Evolutionary conservation across 805 yeast species (phyloP).

Genomic region (Wickerhamiella kurtzmanii): DNA sequence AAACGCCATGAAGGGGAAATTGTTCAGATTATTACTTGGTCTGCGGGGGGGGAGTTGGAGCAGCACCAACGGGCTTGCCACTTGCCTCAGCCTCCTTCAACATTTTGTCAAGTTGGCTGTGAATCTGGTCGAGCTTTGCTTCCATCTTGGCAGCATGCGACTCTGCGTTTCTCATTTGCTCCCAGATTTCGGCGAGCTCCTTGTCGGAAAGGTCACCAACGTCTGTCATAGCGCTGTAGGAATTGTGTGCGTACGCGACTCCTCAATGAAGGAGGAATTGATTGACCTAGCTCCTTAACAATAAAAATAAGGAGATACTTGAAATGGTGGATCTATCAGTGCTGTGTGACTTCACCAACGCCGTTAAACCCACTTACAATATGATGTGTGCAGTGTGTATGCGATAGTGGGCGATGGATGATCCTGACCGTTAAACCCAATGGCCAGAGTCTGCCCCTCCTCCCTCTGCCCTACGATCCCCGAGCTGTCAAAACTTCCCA

Average conservation of each 20-base stretch:
- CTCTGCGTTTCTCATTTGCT: constrained; percentile 17
- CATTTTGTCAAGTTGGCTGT: constrained; percentile 15
- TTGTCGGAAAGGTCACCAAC: constrained; percentile 15
- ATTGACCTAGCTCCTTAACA: too few relatives aligned
- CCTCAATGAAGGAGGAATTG: too few relatives aligned
- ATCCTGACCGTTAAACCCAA: too few relatives aligned
- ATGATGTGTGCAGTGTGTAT: constrained; percentile 5
- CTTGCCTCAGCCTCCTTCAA: constrained; percentile 3
- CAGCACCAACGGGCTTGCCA: not conserved
- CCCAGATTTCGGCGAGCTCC: constrained; percentile 19
- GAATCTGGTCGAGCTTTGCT: constrained; percentile 13
- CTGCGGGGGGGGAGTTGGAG: not conserved
- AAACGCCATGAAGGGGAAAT: too few relatives aligned
- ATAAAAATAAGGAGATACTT: too few relatives aligned
- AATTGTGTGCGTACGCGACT: too few relatives aligned
- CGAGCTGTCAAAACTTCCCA: too few relatives aligned
- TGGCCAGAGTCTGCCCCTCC: too few relatives aligned
- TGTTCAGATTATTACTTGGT: too few relatives aligned
- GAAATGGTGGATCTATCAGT: too few relatives aligned
- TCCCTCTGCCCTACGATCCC: too few relatives aligned
- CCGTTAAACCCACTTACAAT: not conserved
- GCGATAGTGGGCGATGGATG: not conserved
- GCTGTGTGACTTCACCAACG: too few relatives aligned
- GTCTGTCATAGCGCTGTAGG: constrained; percentile 14
- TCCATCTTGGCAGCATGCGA: constrained; percentile 16